Evolutionary conservation across 805 yeast species (phyloP).

Genomic region (Candida vartiovaarae): DNA sequence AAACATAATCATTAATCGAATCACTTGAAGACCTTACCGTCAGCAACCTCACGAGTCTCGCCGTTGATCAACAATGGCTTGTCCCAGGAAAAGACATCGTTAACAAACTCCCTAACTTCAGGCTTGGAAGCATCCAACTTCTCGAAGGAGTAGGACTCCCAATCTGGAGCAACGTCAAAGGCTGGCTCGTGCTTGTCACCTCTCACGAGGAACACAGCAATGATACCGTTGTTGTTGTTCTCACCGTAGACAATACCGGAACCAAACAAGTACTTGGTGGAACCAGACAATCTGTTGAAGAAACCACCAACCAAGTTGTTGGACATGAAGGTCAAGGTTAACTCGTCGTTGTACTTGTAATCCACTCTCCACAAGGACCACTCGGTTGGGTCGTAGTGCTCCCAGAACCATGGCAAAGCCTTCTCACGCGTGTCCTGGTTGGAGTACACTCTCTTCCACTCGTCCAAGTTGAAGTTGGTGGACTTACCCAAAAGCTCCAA

Average conservation of each 20-base stretch:
- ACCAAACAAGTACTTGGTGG: constrained; percentile 93
- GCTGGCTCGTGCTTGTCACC: constrained; percentile 91
- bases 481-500: constrained; percentile 75
- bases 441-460: constrained; percentile 95
- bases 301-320: constrained; percentile 97
- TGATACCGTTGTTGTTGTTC: constrained; percentile 96
- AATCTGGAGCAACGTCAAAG: constrained; percentile 97
- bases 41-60: constrained; percentile 80
- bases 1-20: constrained; percentile 1
- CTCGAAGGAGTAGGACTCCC: constrained; percentile 87
- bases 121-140: constrained; percentile 75
- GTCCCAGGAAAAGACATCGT: constrained; percentile 98
- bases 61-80: constrained; percentile 81
- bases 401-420: constrained; percentile 99
- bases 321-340: constrained; percentile 95
- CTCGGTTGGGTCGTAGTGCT: constrained; percentile 83
- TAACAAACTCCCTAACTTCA: constrained; percentile 71
- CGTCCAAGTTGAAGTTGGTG: constrained; percentile 63
- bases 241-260: constrained; percentile 93
- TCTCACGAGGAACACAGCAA: constrained; percentile 91
- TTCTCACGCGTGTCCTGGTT: constrained; percentile 93
- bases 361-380: constrained; percentile 94
- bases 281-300: constrained; percentile 89
- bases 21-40: constrained; percentile 96
- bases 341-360: constrained; percentile 97